Evolutionary conservation across 2,329 filamentous ascomycete species (phyloP), one percentile per base, ranked within the genome.

Genomic region (Cadophora luteo-olivacea): DNA sequence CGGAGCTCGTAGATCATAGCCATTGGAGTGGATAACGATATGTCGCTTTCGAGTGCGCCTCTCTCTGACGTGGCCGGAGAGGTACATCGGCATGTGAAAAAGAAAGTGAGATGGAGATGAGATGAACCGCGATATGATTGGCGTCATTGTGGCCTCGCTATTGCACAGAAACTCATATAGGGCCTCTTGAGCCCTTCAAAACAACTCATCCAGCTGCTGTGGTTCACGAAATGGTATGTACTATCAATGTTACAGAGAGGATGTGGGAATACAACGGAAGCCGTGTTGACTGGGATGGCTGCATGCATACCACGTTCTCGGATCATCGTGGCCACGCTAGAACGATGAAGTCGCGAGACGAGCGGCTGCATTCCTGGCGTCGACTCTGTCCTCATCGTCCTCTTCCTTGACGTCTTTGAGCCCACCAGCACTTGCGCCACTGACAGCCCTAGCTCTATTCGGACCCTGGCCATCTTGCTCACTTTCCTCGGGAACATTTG

Each of bases 321-420:
- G 45, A 63, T 64, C 49, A 62, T 49, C n/a, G 55, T 61, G 32
- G 48, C 16, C 19, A 19, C 36, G 48, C 64, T 69, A 69, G 67
- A 69, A 69, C 22, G 58, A 63, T 36, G 65, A 67, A 55, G 65
- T 67, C 8, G 68, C 68, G 25, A 70, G 68, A 38, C 63, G 66
- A 41, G 60, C 63, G 14, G 68, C 68, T 57, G 96, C 96, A 82
- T 98, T 99, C 80, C 92, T 89, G 52, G 96, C 96, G 85, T 99
- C 96, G 69, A 99, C 89, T 65, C 94, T 87, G 80, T 99, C 96
- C 76, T 97, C 94, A 76, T 97, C 92, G 72, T 94, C 95, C 77
- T 97, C 93, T 77, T 95, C 92, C 70, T 86, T 84, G 61, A 92
- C 80, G 25, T 87, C 87, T 68, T 85, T 83, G 73, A 92, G 79